Evolutionary conservation across 2,329 filamentous ascomycete species (phyloP), one percentile per base, ranked within the genome.

Genomic region (Dactylellina haptotyla): DNA sequence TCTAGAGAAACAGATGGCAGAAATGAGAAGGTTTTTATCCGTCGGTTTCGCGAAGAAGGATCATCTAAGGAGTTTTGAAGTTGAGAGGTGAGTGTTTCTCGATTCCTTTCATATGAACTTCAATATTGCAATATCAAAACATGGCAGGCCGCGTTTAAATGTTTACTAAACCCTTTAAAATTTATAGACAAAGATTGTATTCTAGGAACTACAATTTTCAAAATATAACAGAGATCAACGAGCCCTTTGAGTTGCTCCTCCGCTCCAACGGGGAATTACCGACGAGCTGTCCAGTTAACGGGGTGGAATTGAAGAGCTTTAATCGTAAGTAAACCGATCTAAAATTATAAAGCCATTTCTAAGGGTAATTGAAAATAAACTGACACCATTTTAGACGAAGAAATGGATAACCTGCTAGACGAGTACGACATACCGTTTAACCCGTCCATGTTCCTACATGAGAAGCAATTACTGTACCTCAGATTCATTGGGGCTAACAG

Each of bases 401-500:
- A 58, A 8, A 75, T 77, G 59, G 54, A 77, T 48, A 63, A 41
- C 8, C 23, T 78, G 25, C 72, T 79, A 1, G 75, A 78, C 16
- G 46, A 74, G 28, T 78, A 79, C 61, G 75, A 77, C 57, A 45
- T 79, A 16, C 76, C 77, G 3, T 78, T 77, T 43, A 64, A 75
- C n/a, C 69, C 75, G 0, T 75, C 71, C 1, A 76, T 78, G 76
- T 79, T 79, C 46, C 20, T 79, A 50, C 37, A 65, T 16, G 77
- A 79, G 65, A 79, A 78, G 64, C 77, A 78, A 45, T 75, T 78
- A 58, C 37, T 79, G 3, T 78, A 76, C 16, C 70, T 79, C 6
- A 61, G 75, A 34, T 78, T 79, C 48, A 64, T 79, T 41, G 78
- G 78, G 0, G 76, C 77, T 12, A 78, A 76, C 56, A 65, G 77